Evolutionary conservation across 2,329 filamentous ascomycete genomes (phyloP).

Genomic region (Phialocephala subalpina): DNA sequence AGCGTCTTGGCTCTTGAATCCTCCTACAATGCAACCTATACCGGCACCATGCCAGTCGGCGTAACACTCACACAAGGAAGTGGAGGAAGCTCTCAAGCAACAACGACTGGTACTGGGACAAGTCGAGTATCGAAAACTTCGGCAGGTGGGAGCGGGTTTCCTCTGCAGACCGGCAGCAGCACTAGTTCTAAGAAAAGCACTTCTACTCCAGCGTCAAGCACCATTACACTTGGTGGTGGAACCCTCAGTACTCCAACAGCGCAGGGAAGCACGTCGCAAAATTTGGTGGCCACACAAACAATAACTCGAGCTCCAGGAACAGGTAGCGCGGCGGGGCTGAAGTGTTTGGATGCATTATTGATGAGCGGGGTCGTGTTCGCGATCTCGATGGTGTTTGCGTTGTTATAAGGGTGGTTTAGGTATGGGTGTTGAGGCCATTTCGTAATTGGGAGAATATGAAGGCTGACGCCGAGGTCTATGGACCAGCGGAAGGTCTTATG

Average conservation of each 20-base stretch:
- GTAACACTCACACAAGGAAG: neutral
- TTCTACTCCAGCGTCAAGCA: neutral
- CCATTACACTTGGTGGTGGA: neutral
- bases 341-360: neutral
- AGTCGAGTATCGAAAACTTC: neutral
- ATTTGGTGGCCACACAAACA: neutral
- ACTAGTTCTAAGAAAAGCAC: neutral
- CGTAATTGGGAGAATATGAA: no score
- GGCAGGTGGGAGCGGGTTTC: neutral
- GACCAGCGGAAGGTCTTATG: no score
- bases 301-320: neutral
- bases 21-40: constrained; percentile 24
- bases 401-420: neutral
- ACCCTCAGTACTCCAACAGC: neutral
- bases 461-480: no score
- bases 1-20: neutral
- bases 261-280: neutral
- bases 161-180: neutral
- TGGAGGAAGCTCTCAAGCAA: neutral
- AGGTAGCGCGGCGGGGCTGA: neutral
- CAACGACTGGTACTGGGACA: neutral
- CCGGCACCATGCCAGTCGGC: constrained; percentile 14
- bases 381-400: neutral
- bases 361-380: neutral
- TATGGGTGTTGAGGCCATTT: no score